Conservation (phyloP, 805 yeast genomes). For the Metschnikowia corniflorae region DNA sequence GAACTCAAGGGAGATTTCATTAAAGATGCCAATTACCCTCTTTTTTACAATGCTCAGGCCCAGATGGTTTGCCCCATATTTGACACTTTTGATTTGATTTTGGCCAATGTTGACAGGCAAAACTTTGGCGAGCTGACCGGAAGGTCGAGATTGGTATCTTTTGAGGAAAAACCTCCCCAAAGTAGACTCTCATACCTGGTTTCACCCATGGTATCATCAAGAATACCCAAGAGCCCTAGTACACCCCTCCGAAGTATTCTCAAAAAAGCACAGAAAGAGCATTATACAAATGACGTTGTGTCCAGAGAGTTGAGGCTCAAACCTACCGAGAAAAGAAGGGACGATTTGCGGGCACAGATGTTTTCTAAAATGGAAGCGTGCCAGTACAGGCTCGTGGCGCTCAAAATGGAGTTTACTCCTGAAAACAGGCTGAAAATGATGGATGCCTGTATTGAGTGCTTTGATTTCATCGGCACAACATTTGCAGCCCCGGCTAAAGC, state of each 20-base stretch:
- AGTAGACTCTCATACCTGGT: neutral
- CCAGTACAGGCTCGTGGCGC: neutral
- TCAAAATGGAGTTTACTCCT: neutral
- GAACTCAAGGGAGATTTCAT: neutral
- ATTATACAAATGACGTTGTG: too few relatives aligned
- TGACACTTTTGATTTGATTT: neutral
- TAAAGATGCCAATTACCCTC: neutral
- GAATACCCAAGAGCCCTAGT: neutral
- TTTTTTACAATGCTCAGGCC: neutral
- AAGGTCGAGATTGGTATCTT: too few relatives aligned
- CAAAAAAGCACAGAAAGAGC: too few relatives aligned
- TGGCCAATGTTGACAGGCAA: conserved; percentile 1
- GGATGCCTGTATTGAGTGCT: neutral
- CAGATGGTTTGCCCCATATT: neutral
- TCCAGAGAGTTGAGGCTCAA: neutral
- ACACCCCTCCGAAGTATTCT: too few relatives aligned
- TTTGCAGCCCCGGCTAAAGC: neutral
- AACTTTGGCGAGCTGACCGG: neutral
- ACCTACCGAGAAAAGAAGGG: neutral
- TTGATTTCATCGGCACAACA: neutral
- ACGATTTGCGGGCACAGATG: neutral
- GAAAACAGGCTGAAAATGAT: neutral
- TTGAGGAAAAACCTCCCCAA: too few relatives aligned
- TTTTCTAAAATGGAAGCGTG: neutral
- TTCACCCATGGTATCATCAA: neutral